Evolutionary conservation across 352 stramenopile genomes (phyloP), one percentile per base, ranked within the genome.

Genomic region (Pythium dissimile): DNA sequence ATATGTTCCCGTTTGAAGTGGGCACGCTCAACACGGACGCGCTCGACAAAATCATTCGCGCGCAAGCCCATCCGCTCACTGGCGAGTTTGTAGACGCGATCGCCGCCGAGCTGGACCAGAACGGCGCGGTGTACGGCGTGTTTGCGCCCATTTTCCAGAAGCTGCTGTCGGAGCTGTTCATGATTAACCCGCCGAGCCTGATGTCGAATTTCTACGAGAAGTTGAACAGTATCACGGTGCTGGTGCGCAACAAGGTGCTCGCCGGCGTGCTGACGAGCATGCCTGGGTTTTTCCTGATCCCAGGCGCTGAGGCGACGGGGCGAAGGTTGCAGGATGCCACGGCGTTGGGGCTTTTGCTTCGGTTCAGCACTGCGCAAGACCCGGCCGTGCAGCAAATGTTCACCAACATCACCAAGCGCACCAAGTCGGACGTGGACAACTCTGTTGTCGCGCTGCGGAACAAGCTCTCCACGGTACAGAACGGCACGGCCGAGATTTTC

Each of bases 81-180:
- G 64, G 68, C 18, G 76, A 80, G 56, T 90, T 80, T 56, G 39
- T 91, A 13, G 80, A 89, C 31, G 67, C 67, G 2, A 47, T 91
- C 21, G 68, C 75, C 8, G 31, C 58, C 1, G 76, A 82, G 41
- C 50, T 91, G 15, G 77, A 88, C 42, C 71, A 71, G 16, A 88
- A 67, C 41, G 71, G 60, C 27, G 62, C 59, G 9, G 85, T 78
- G n/a, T 61, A 73, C n/a, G n/a, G 30, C 0, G 62, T 91, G 32
- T 89, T 92, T 47, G 70, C 59, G 12, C 80, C 86, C 8, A 83
- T 95, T 54, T 89, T 92, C 47, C 79, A 92, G 65, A 91, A 89
- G 56, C 54, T 93, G 18, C 34, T 92, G 34, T 81, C 80, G 1
- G 82, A 94, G 54, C 59, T 94, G 34, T 94, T 94, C 30, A 28